phyloP scores from a whole-genome alignment of 78 protist genomes.

The Tieghemostelium lacteum region DNA sequence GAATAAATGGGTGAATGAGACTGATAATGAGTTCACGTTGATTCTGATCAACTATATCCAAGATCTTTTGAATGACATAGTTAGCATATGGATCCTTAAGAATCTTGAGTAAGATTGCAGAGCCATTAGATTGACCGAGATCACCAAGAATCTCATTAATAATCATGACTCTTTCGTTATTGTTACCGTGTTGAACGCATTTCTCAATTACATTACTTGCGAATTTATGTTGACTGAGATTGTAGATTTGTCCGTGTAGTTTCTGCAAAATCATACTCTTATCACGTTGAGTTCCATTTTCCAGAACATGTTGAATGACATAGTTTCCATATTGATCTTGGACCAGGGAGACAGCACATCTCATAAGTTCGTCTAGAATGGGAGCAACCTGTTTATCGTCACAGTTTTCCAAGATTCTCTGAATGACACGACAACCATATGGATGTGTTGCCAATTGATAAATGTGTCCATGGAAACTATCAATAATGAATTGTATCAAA shows the following conservation, averaged over 20 bases:
- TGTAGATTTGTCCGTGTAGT: conserved; percentile 85
- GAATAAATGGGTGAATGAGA: conserved; percentile 78
- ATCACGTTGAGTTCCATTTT: conserved; percentile 80
- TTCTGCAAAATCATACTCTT: conserved; percentile 49
- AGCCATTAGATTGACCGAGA: neutral
- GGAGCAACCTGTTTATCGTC: conserved; percentile 65
- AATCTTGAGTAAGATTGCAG: conserved; percentile 67
- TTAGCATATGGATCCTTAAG: conserved; percentile 96
- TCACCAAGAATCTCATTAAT: conserved; percentile 80
- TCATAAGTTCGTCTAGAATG: conserved; percentile 88
- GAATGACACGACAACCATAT: conserved; percentile 99
- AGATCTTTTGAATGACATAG: conserved; percentile 96
- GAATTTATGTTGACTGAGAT: conserved; percentile 93
- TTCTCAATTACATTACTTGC: conserved; percentile 91
- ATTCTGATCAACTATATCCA: conserved; percentile 86
- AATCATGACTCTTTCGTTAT: conserved; percentile 62
- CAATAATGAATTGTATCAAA: conserved; percentile 93
- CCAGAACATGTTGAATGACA: conserved; percentile 97
- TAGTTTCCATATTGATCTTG: conserved; percentile 98
- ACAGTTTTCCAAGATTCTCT: conserved; percentile 97
- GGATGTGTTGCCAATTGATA: conserved; percentile 94
- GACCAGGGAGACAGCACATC: conserved; percentile 80
- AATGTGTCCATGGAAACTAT: conserved; percentile 90
- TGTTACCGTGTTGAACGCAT: conserved; percentile 77
- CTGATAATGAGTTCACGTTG: conserved; percentile 75